Conservation (phyloP, 768 basidiomycete genomes). For the Mrakia frigida region DNA sequence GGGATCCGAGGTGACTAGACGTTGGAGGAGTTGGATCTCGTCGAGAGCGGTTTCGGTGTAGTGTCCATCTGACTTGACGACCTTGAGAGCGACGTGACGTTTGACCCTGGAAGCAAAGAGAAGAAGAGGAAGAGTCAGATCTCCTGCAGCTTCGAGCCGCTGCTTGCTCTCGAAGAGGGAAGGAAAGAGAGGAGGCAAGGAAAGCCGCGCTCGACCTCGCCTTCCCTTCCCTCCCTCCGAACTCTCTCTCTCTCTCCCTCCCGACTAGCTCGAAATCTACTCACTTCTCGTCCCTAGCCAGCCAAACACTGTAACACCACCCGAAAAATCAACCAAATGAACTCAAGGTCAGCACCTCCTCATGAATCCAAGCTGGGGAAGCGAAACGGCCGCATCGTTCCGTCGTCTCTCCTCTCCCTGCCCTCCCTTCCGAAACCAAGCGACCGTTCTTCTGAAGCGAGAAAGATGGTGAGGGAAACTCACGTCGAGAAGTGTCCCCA, state of each 20-base stretch:
- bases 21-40: slow-evolving; percentile 96
- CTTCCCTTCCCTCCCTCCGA: slow-evolving; percentile 9
- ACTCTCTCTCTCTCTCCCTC: neutral
- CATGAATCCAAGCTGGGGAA: too few species aligned
- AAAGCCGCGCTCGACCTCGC: neutral
- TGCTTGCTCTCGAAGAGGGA: slow-evolving; percentile 3
- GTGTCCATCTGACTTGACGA: slow-evolving; percentile 92
- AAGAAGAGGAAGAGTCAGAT: neutral
- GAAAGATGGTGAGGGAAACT: too few species aligned
- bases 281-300: slow-evolving; percentile 45
- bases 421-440: too few species aligned
- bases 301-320: slow-evolving; percentile 37
- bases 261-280: slow-evolving; percentile 32
- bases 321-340: too few species aligned
- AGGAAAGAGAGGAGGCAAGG: neutral
- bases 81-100: slow-evolving; percentile 96
- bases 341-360: too few species aligned
- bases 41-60: slow-evolving; percentile 98
- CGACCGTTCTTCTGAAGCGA: too few species aligned
- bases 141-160: too few species aligned
- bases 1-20: slow-evolving; percentile 77
- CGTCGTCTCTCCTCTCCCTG: too few species aligned
- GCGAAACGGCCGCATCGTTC: slow-evolving; percentile 46
- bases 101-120: slow-evolving; percentile 58
- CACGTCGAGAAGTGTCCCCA: slow-evolving; percentile 21